Conservation (phyloP, 83 land plant species). For the Isoetes engelmannii region DNA sequence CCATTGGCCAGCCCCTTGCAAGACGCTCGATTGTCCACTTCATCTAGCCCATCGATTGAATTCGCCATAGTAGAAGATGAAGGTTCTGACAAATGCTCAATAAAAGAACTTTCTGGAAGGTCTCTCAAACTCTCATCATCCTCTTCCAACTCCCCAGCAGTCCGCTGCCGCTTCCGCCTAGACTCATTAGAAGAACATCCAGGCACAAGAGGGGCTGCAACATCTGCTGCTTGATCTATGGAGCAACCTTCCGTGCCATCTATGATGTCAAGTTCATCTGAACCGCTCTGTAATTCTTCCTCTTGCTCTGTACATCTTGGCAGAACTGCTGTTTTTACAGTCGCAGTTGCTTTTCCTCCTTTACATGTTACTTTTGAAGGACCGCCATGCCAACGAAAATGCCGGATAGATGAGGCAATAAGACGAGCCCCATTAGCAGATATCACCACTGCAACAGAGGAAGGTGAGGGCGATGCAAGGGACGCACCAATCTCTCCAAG, state of each 20-base stretch:
- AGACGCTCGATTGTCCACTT: too few species aligned
- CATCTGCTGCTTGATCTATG: not conserved
- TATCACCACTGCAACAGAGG: conserved; percentile 20
- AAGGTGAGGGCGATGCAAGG: conserved; percentile 19
- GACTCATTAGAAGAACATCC: conserved; percentile 17
- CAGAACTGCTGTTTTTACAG: too few species aligned
- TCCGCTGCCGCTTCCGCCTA: conserved; percentile 24
- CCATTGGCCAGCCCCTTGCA: too few species aligned
- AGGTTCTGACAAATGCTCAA: too few species aligned
- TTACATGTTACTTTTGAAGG: not conserved
- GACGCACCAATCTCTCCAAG: conserved; percentile 22
- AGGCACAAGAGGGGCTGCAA: not conserved
- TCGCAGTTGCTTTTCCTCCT: too few species aligned
- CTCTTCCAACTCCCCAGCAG: conserved; percentile 16
- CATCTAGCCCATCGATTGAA: too few species aligned
- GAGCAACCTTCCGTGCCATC: too few species aligned
- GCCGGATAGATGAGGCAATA: conserved; percentile 22
- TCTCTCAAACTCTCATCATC: not conserved
- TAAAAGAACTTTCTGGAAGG: too few species aligned
- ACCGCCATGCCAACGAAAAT: conserved; percentile 15
- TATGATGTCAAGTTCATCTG: too few species aligned
- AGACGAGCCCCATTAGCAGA: conserved; percentile 28
- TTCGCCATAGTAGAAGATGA: too few species aligned
- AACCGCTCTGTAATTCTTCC: too few species aligned
- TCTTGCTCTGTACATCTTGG: too few species aligned